Conservation (phyloP, 257 asterid genomes). For the Plectranthus barbatus region DNA sequence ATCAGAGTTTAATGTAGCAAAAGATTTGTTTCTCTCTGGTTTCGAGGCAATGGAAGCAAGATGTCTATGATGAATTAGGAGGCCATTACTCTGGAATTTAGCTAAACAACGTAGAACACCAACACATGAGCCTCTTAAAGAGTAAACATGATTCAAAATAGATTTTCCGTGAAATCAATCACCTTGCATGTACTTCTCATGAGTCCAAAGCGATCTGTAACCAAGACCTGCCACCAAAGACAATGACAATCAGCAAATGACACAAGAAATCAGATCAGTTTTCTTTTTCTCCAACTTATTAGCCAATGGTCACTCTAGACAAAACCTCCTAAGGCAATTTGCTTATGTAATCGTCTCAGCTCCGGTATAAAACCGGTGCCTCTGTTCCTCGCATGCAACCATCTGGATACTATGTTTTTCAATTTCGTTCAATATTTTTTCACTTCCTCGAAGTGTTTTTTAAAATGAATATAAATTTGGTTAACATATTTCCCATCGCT, state of each 20-base stretch:
- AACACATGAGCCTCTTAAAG: conserved; percentile 17
- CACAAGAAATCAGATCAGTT: neutral
- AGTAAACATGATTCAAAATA: conserved; percentile 2
- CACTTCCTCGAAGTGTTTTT: neutral
- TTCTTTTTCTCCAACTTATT: neutral
- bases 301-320: neutral
- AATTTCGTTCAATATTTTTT: neutral
- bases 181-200: conserved; percentile 18
- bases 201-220: conserved; percentile 3
- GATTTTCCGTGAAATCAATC: conserved; percentile 11
- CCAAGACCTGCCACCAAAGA: conserved; percentile 29
- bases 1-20: conserved; percentile 48
- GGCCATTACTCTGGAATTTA: conserved; percentile 20
- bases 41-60: conserved; percentile 43
- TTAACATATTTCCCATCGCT: neutral
- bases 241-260: neutral
- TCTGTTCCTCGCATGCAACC: neutral
- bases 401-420: neutral
- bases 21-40: conserved; percentile 44
- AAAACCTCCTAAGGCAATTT: neutral
- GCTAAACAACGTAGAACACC: conserved; percentile 13
- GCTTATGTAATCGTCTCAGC: neutral
- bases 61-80: conserved; percentile 25
- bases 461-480: neutral
- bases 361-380: neutral